Conservation (phyloP, 139 green algal genomes). For the Chlorella sp. region DNA sequence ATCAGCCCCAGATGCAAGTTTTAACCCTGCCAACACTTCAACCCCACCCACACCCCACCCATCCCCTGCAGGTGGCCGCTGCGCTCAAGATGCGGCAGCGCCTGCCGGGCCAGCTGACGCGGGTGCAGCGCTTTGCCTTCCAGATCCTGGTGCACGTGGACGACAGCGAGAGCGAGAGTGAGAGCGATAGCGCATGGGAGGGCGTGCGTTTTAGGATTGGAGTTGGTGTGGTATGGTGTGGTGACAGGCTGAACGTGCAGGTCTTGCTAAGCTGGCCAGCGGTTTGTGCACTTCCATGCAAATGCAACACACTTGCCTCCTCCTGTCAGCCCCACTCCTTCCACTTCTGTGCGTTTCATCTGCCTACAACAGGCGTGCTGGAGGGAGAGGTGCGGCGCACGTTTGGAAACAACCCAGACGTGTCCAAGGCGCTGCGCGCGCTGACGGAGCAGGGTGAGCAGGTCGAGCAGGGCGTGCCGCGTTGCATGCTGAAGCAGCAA, state of each 20-base stretch:
- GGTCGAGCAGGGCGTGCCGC: background rate
- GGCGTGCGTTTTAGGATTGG: too few species aligned
- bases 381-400: constrained; percentile 36
- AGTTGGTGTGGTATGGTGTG: too few species aligned
- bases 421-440: constrained; percentile 37
- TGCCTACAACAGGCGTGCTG: constrained; percentile 1
- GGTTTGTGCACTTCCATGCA: too few species aligned
- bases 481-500: too few species aligned
- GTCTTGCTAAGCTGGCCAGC: too few species aligned
- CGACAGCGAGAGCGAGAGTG: background rate
- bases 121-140: constrained; percentile 19
- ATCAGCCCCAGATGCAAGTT: too few species aligned
- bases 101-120: constrained; percentile 35
- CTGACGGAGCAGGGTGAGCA: constrained; percentile 31
- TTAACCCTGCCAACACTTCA: too few species aligned
- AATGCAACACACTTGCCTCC: too few species aligned
- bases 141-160: constrained; percentile 1
- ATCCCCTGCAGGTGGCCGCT: constrained; percentile 20
- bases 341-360: too few species aligned
- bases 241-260: too few species aligned
- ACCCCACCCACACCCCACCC: too few species aligned
- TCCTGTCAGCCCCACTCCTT: too few species aligned
- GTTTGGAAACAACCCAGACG: constrained; percentile 41
- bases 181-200: background rate
- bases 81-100: constrained; percentile 20